Base-by-base conservation (phyloP, 2,329 filamentous ascomycete species). In the Aspergillus costaricaensis region DNA sequence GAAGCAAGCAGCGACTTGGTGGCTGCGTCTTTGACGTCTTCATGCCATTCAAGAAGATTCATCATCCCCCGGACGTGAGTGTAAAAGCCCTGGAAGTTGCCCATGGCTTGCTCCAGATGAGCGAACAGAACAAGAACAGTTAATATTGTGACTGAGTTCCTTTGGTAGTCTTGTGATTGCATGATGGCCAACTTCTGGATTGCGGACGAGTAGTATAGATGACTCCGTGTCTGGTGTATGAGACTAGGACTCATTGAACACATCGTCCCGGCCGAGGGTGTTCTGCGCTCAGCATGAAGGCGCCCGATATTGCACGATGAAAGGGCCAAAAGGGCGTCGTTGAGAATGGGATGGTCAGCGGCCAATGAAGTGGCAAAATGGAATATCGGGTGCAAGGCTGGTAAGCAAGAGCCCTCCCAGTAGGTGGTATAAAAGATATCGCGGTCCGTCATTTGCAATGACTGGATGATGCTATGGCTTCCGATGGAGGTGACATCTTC, bases 381-480 rank as follows among this genome's bases (percentile, higher is more conserved):
- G 32, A 70, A 70, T 12, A 69, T 54, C 1, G 68, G 68, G 47
- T 70, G 67, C 30, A 70, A 48, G 5, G 68, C 67, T 25, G 68
- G 65, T 25, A 70, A 55, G 51, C 68, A 70, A 12, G 21, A 36
- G 36, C 65, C 64, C 44, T 70, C 68, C 68, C 68, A 70, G 48
- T 68, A 67, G 2, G 68, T 70, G 1, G 64, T 58, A 23, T 70
- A 70, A 41, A 68, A 70, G 4, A 70, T 17, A 58, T 70, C 65
- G 39, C 68, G 52, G 12, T 70, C 67, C 1, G 65, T 62, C 14
- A 60, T 55, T 23, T 69, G 67, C 14, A 70, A 32, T 1, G 68
- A 69, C 23, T 48, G 55, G n/a, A 67, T 55, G 14, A 68, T 27
- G 41, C 57, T 49, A 12, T 60, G 12, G 43, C 44, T 41, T 27